phyloP scores from a whole-genome alignment of 495 filamentous ascomycete genomes.

The Podospora tetraspora region DNA sequence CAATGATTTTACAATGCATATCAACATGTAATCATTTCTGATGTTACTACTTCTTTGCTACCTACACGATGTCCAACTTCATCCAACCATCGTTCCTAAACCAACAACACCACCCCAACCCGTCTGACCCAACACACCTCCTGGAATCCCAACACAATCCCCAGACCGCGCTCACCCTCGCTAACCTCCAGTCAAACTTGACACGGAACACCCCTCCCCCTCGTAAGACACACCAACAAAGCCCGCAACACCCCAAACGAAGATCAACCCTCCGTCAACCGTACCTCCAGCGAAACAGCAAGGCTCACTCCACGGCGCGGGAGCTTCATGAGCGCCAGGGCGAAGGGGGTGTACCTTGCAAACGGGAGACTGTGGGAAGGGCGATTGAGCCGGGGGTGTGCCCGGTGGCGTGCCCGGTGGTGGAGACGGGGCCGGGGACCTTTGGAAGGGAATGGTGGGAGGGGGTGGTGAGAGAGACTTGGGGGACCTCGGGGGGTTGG shows the following conservation, averaged over 20 bases:
- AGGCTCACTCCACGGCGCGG: not conserved
- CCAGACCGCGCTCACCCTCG: not conserved
- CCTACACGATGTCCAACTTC: too few relatives aligned
- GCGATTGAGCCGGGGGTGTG: too few relatives aligned
- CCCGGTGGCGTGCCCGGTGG: not conserved
- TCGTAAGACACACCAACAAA: slow-evolving; percentile 12
- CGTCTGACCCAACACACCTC: not conserved
- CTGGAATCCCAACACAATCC: not conserved
- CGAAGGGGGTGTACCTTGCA: not conserved
- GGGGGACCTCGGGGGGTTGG: too few relatives aligned
- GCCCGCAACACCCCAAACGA: slow-evolving; percentile 2
- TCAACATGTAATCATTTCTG: not conserved
- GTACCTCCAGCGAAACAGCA: slow-evolving; percentile 8
- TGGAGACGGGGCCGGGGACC: not conserved
- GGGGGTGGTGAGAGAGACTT: too few relatives aligned
- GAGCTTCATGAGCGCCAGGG: slow-evolving; percentile 5
- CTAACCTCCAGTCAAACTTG: not conserved
- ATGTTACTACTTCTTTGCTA: not conserved
- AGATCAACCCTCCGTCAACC: slow-evolving; percentile 2
- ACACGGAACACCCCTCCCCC: not conserved
- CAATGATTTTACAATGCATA: not conserved
- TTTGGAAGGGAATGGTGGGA: not conserved
- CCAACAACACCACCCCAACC: not conserved
- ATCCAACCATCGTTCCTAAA: not conserved
- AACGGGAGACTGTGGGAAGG: not conserved